Evolutionary conservation across 148 eudicot species (phyloP).

Genomic region (Fallopia convolvulus): DNA sequence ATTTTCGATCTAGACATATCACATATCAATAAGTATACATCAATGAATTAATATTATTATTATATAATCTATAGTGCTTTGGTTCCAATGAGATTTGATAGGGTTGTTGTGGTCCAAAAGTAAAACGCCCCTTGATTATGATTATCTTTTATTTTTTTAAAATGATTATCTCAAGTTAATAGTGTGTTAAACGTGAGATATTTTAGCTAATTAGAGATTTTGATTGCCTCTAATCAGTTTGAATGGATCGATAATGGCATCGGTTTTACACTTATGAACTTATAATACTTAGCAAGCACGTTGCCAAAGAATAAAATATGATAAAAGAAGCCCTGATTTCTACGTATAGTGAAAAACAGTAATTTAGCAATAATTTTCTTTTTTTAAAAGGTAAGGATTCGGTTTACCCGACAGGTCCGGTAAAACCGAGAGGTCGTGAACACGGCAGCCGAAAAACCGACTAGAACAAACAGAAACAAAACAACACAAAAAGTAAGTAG

Average conservation of each 20-base stretch:
- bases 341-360: background rate
- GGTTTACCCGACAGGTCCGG: no score
- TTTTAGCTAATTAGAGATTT: constrained; percentile 1
- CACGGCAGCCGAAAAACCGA: no score
- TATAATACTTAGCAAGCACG: background rate
- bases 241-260: background rate
- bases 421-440: no score
- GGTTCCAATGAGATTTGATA: background rate
- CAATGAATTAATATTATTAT: background rate
- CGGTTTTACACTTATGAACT: background rate
- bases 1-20: background rate
- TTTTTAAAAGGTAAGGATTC: no score
- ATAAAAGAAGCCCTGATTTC: background rate
- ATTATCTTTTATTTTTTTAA: background rate
- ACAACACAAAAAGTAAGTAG: no score
- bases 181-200: constrained; percentile 6
- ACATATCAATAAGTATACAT: background rate
- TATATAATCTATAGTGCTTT: background rate
- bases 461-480: no score
- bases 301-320: background rate
- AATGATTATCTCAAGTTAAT: background rate
- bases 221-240: background rate
- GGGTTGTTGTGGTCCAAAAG: background rate
- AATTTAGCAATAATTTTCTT: no score
- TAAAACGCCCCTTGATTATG: background rate